A percentile compares a stretch with the other conserved stretches of the same genome.
phyloP scores from a whole-genome alignment of 2,329 filamentous ascomycete genomes.

The Aspergillus fructus region DNA sequence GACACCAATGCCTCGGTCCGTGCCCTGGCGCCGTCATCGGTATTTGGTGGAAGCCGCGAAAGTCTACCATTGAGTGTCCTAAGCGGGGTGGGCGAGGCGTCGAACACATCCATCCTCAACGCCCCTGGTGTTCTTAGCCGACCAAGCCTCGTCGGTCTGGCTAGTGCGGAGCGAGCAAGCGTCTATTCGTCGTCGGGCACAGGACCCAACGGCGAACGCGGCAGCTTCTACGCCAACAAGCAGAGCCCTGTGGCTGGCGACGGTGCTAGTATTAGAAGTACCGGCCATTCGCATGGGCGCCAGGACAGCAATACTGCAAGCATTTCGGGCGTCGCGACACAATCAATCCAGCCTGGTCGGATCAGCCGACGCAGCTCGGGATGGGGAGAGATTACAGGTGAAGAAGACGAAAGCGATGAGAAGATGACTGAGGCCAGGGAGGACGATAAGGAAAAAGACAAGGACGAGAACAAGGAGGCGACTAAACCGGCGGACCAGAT shows the following conservation, averaged over 20 bases:
- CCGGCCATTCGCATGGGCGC: constrained; percentile 70
- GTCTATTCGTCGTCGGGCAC: constrained; percentile 75
- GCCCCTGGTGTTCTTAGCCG: constrained; percentile 43
- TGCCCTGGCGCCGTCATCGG: constrained; percentile 61
- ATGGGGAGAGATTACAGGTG: constrained; percentile 45
- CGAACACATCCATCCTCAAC: constrained; percentile 43
- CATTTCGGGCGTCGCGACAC: constrained; percentile 62
- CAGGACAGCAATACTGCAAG: constrained; percentile 81
- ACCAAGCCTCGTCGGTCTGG: constrained; percentile 54
- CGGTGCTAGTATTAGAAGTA: constrained; percentile 75
- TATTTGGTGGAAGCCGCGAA: constrained; percentile 65
- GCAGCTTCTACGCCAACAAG: constrained; percentile 69
- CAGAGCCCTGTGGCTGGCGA: constrained; percentile 55
- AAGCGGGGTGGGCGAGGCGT: constrained; percentile 49
- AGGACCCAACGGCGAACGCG: constrained; percentile 69
- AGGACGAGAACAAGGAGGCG: constrained; percentile 8
- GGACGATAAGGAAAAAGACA: constrained; percentile 20
- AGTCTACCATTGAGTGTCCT: constrained; percentile 63
- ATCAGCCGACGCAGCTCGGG: constrained; percentile 46
- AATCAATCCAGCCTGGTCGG: constrained; percentile 46
- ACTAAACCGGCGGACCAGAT: background rate
- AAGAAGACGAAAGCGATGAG: constrained; percentile 30
- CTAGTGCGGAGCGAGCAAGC: constrained; percentile 60
- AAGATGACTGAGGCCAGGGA: constrained; percentile 21
- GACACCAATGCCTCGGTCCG: constrained; percentile 67